Evolutionary conservation across 225 moss, liverwort and hornwort genomes (phyloP).

Genomic region (Climacium dendroides): DNA sequence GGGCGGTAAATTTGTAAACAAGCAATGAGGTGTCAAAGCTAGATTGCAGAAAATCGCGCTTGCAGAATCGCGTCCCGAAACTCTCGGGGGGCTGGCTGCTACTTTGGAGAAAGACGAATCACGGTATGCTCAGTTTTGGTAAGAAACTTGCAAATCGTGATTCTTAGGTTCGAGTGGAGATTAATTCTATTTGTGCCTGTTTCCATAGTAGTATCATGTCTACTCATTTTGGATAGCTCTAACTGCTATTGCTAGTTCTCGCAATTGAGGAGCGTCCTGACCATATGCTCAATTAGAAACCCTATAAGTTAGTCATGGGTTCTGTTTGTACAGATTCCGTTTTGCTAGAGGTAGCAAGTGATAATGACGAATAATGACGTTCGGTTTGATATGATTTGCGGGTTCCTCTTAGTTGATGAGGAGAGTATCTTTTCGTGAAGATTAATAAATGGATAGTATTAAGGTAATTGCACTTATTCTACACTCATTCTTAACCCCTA

Average conservation of each 20-base stretch:
- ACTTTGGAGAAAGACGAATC: background rate
- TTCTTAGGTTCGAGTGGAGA: background rate
- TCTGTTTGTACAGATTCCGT: slow-evolving; percentile 18
- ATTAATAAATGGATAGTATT: background rate
- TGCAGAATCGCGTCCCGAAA: background rate
- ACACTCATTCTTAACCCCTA: no score
- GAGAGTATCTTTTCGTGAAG: background rate
- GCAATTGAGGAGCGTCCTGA: background rate
- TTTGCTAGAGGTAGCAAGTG: background rate
- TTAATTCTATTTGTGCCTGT: background rate
- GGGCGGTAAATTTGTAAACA: slow-evolving; percentile 79
- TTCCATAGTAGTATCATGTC: background rate
- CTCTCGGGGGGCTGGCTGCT: background rate
- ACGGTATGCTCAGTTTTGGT: background rate
- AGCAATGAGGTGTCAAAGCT: background rate
- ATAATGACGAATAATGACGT: slow-evolving; percentile 10
- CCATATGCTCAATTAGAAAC: background rate
- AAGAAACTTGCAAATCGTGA: background rate
- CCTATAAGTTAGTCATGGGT: background rate
- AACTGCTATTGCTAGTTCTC: background rate
- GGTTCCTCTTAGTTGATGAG: background rate
- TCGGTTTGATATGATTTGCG: background rate
- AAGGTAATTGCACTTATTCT: background rate
- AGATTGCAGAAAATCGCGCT: background rate
- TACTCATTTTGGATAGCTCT: background rate